A percentile compares a stretch with the other conserved stretches of the same genome.
These are phyloP conservation scores for Colletotrichum kahawae DNA, from an alignment of 2,329 filamentous ascomycete genomes.

Conservation along the genomic window DNA sequence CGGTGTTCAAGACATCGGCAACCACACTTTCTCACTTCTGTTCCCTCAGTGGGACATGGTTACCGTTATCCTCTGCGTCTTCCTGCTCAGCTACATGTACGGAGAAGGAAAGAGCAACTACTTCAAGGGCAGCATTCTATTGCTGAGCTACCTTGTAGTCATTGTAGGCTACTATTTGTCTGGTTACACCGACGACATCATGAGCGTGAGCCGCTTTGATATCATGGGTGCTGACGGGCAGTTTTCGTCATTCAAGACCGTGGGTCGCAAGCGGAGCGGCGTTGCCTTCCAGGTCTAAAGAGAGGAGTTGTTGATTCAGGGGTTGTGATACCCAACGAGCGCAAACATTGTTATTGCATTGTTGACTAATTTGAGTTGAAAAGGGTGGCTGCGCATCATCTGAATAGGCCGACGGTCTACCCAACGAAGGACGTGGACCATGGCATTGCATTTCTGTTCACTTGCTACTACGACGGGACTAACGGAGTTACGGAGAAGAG, in stretches of 20 bases:
- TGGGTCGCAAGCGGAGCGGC: constrained; percentile 51
- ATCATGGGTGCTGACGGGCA: constrained; percentile 54
- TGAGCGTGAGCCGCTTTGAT: constrained; percentile 57
- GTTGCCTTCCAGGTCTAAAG: constrained; percentile 30
- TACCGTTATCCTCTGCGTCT: constrained; percentile 93
- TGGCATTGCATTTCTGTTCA: background rate
- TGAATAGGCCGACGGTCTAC: background rate
- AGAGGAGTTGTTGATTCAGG: background rate
- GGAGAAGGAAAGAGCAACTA: constrained; percentile 99
- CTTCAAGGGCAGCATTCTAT: constrained; percentile 96
- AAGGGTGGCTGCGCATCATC: background rate
- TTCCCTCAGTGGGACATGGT: constrained; percentile 99
- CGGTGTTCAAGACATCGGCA: constrained; percentile 43
- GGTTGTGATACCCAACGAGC: background rate
- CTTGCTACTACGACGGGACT: background rate
- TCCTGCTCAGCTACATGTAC: constrained; percentile 96
- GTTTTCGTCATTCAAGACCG: constrained; percentile 58
- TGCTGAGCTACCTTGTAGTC: constrained; percentile 92
- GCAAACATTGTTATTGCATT: background rate
- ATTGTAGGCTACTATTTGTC: constrained; percentile 91
- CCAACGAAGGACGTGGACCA: background rate
- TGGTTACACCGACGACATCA: constrained; percentile 52
- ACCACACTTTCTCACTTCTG: constrained; percentile 81
- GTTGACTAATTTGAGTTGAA: background rate
- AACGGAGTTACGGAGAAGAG: constrained; percentile 9